phyloP scores from a whole-genome alignment of 371 early-diverging fungal species.

The Phascolomyces articulosus region DNA sequence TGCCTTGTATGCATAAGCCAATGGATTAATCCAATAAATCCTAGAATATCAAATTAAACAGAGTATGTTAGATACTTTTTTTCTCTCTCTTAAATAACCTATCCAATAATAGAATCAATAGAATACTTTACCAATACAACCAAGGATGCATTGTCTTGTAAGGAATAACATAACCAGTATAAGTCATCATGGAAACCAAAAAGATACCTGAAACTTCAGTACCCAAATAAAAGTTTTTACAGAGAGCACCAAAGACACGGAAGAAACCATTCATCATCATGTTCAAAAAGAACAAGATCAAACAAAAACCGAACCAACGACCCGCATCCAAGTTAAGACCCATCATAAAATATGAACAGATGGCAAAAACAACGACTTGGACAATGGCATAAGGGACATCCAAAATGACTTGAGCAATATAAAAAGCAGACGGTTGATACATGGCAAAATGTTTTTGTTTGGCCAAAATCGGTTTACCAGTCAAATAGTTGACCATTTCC shows the following conservation, averaged over 20 bases:
- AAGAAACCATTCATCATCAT: constrained; percentile 51
- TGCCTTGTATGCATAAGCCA: constrained; percentile 72
- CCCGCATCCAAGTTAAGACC: constrained; percentile 49
- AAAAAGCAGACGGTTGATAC: constrained; percentile 66
- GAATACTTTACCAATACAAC: constrained; percentile 53
- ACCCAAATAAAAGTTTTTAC: constrained; percentile 48
- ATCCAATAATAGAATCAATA: no score
- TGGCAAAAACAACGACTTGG: constrained; percentile 23
- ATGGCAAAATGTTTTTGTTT: constrained; percentile 72
- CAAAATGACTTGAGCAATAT: constrained; percentile 58
- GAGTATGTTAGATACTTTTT: no score
- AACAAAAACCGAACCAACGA: constrained; percentile 48
- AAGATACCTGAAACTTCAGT: constrained; percentile 49
- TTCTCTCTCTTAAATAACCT: no score
- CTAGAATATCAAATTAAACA: constrained; percentile 37
- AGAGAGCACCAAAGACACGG: constrained; percentile 51
- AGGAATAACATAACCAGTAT: constrained; percentile 56
- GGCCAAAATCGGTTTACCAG: constrained; percentile 63
- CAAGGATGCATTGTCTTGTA: constrained; percentile 47
- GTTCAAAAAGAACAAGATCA: constrained; percentile 38
- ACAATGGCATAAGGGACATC: constrained; percentile 41
- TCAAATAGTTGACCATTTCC: constrained; percentile 52
- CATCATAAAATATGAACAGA: constrained; percentile 52
- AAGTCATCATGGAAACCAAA: constrained; percentile 49
- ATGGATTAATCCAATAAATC: constrained; percentile 77